Evolutionary conservation across 2,329 filamentous ascomycete genomes (phyloP).

Genomic region (Cyclaneusma minus): DNA sequence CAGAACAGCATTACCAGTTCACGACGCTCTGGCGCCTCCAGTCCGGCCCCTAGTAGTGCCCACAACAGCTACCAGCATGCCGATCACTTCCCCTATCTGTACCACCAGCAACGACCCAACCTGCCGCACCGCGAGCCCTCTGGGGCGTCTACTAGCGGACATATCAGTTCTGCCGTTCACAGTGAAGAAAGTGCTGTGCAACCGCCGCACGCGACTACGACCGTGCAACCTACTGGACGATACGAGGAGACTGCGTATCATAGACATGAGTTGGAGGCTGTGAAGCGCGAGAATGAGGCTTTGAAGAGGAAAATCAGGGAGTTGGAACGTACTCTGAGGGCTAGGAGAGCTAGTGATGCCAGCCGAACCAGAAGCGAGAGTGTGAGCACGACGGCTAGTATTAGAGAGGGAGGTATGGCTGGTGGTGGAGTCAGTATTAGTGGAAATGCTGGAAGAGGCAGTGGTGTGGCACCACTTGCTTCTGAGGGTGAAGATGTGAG

Average conservation of each 20-base stretch:
- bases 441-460: conserved; percentile 5
- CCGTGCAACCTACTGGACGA: conserved; percentile 39
- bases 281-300: conserved; percentile 47
- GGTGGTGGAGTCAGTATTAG: conserved; percentile 5
- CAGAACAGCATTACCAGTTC: conserved; percentile 17
- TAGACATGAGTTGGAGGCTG: conserved; percentile 41
- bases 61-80: conserved; percentile 13
- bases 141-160: conserved; percentile 6
- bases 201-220: conserved; percentile 32
- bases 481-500: conserved; percentile 22
- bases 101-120: conserved; percentile 12
- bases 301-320: conserved; percentile 46
- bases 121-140: conserved; percentile 11
- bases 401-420: conserved; percentile 21
- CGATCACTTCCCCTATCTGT: conserved; percentile 16
- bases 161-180: conserved; percentile 21
- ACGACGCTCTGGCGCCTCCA: conserved; percentile 15
- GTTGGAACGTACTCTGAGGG: conserved; percentile 35
- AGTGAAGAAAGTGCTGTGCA: conserved; percentile 25
- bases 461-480: conserved; percentile 3
- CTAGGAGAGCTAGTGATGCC: conserved; percentile 24
- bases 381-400: conserved; percentile 34
- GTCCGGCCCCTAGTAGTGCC: conserved; percentile 12
- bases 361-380: conserved; percentile 35
- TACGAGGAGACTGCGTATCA: conserved; percentile 49